Percentiles rank a stretch among this genome's conserved stretches.
phyloP scores from a whole-genome alignment of 2,329 filamentous ascomycete genomes.

The Neonectria hederae region DNA sequence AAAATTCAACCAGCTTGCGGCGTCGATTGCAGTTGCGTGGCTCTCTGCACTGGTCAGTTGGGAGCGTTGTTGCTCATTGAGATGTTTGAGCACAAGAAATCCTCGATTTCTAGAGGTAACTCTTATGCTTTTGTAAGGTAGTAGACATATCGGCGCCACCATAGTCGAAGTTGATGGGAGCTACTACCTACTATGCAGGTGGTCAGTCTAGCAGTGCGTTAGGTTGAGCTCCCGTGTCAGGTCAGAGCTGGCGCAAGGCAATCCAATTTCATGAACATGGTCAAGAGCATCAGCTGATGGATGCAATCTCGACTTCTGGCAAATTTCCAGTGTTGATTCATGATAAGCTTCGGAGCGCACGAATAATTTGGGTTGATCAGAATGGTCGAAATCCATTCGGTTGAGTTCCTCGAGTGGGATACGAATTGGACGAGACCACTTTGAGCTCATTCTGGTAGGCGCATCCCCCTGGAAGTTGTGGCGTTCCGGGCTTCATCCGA shows the following conservation, averaged over 20 bases:
- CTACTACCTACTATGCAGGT: background rate
- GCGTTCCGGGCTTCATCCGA: constrained; percentile 43
- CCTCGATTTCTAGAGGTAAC: background rate
- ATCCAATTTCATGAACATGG: background rate
- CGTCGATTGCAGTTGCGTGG: background rate
- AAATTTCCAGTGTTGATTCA: background rate
- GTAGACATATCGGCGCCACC: background rate
- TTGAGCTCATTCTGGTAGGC: background rate
- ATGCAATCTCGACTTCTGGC: background rate
- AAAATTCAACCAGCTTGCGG: background rate
- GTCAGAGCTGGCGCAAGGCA: background rate
- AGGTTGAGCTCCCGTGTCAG: background rate
- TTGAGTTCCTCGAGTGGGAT: background rate
- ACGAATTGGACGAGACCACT: background rate
- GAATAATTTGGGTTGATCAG: background rate
- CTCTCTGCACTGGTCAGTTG: background rate
- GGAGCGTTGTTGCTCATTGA: background rate
- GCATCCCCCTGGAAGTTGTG: background rate
- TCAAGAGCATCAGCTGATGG: background rate
- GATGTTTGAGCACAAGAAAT: background rate
- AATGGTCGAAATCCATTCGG: background rate
- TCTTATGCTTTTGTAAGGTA: background rate
- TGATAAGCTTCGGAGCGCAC: background rate
- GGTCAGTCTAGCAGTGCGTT: background rate
- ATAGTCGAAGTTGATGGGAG: background rate